Percentiles rank a stretch among this genome's conserved stretches.
Evolutionary conservation across 2,329 filamentous ascomycete genomes (phyloP).

Genomic region (Microdochium nivale): DNA sequence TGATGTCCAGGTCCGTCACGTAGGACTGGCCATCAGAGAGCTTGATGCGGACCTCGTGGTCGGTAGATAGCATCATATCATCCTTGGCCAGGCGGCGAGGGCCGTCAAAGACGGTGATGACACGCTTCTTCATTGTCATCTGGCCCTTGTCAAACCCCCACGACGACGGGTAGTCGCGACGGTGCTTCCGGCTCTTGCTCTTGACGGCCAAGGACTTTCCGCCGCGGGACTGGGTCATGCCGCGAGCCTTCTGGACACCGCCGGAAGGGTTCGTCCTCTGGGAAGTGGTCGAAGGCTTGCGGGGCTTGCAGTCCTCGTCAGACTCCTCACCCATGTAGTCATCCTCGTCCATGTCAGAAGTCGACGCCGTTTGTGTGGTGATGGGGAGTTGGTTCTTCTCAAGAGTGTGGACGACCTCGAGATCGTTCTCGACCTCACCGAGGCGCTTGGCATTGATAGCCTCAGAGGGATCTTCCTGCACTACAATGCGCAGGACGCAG

Average conservation of each 20-base stretch:
- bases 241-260: slow-evolving; percentile 58
- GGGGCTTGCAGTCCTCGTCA: slow-evolving; percentile 46
- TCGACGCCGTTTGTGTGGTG: slow-evolving; percentile 26
- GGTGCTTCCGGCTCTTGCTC: slow-evolving; percentile 72
- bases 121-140: slow-evolving; percentile 98
- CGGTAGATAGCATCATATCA: slow-evolving; percentile 96
- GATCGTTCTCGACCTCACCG: slow-evolving; percentile 55
- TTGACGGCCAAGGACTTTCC: slow-evolving; percentile 51
- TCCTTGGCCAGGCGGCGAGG: slow-evolving; percentile 86
- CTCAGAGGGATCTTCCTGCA: slow-evolving; percentile 62
- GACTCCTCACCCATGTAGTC: slow-evolving; percentile 50
- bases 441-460: slow-evolving; percentile 60
- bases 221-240: slow-evolving; percentile 70
- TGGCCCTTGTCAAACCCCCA: slow-evolving; percentile 90
- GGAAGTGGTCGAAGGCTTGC: slow-evolving; percentile 41
- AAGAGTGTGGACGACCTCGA: slow-evolving; percentile 51
- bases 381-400: slow-evolving; percentile 53
- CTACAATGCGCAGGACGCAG: slow-evolving; percentile 63
- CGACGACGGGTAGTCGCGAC: slow-evolving; percentile 84
- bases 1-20: slow-evolving; percentile 86
- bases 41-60: slow-evolving; percentile 85
- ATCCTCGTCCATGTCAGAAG: slow-evolving; percentile 41
- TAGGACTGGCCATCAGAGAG: slow-evolving; percentile 70
- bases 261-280: slow-evolving; percentile 52
- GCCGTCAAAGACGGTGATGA: slow-evolving; percentile 88